phyloP scores from a whole-genome alignment of 352 stramenopile species.

The Phytophthora sp. region DNA sequence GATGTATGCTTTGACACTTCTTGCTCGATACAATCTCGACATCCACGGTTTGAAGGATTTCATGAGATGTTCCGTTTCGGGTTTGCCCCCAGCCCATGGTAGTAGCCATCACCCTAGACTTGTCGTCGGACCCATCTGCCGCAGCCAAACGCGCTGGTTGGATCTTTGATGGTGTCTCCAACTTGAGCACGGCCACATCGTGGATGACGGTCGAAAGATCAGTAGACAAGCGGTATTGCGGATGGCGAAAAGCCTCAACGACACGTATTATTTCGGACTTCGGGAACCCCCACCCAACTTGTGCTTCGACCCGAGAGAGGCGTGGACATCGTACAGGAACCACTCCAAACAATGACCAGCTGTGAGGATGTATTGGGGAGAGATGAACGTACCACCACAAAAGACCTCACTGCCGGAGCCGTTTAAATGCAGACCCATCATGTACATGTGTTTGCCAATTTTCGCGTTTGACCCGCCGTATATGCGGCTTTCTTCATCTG shows the following conservation, averaged over 20 bases:
- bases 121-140: constrained; percentile 43
- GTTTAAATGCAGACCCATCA: not conserved
- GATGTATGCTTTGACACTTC: constrained; percentile 32
- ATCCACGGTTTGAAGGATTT: constrained; percentile 45
- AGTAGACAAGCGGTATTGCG: not conserved
- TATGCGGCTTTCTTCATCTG: constrained; percentile 1
- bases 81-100: constrained; percentile 50
- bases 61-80: constrained; percentile 22
- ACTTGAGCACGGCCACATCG: constrained; percentile 52
- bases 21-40: constrained; percentile 47
- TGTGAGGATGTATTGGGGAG: constrained; percentile 59
- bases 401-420: constrained; percentile 16
- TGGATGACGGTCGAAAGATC: no score
- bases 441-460: not conserved
- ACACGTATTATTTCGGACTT: constrained; percentile 1
- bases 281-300: not conserved
- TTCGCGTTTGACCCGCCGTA: not conserved
- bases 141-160: constrained; percentile 30
- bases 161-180: constrained; percentile 31
- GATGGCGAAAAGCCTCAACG: not conserved
- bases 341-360: constrained; percentile 53
- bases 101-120: constrained; percentile 44
- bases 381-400: constrained; percentile 19
- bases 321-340: not conserved
- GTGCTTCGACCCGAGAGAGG: not conserved